Base-by-base conservation (phyloP, 106 monocot species). In the Acanthochlamys bracteata region DNA sequence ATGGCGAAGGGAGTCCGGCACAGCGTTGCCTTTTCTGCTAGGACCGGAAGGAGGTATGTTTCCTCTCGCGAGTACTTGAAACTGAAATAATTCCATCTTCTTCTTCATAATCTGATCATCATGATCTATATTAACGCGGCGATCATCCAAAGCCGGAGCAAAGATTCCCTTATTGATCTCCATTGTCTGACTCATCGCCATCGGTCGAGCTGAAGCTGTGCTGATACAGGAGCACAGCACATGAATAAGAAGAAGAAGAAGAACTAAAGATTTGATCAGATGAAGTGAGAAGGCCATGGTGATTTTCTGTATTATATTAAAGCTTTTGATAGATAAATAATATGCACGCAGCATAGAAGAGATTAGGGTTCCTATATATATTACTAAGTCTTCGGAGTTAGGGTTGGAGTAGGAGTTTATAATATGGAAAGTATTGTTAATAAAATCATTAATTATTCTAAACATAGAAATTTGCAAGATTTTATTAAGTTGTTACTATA, bases 41-140 rank as follows among this genome's bases (percentile, higher is more conserved):
- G 70, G 70, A 9, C 49, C 70, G 8, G 60, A 70, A 19, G 51
- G 70, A 42, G 70, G 70, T n/a, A 70, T 19, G 16, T 12, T 12
- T 13, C 12, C 20, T 11, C 20, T 70, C 9, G 51, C 61, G 20
- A 70, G 61, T 11, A 22, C 70, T 15, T 40, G 61, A 22, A 59
- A 47, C 33, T 33, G 33, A 33, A 33, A 33, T 6, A 33, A 33
- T 33, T 33, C 33, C 33, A 3, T 33, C 33, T 33, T 33, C 33
- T 33, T 33, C 33, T 33, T 33, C 33, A 33, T 33, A 3, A 33
- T 33, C 33, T 33, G 33, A 33, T 33, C 33, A 33, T 33, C 33
- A 33, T 6, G 33, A 33, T 33, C 33, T n/a, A n/a, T n/a, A 33
- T 3, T 6, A 33, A 33, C 33, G 33, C 6, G 33, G 4, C 6